Evolutionary conservation across 768 basidiomycete species (phyloP).

Genomic region (Chalciporus piperatus): DNA sequence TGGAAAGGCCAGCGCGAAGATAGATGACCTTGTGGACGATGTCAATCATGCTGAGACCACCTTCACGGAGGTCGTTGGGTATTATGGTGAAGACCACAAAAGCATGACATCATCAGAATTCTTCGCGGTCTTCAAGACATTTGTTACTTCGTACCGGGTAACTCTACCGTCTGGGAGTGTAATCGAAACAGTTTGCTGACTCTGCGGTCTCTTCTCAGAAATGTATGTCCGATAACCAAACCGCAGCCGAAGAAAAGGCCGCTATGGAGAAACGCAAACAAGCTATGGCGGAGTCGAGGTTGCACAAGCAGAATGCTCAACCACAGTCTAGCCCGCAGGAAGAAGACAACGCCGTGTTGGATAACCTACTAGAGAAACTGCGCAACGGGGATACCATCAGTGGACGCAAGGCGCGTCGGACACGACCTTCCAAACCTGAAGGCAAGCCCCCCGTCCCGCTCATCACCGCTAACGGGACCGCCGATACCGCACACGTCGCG

Average conservation of each 20-base stretch:
- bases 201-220: constrained; percentile 49
- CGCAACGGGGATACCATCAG: constrained; percentile 62
- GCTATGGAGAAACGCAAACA: constrained; percentile 69
- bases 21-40: constrained; percentile 85
- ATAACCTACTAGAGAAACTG: constrained; percentile 68
- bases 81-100: constrained; percentile 93
- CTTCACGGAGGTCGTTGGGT: constrained; percentile 81
- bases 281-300: constrained; percentile 60
- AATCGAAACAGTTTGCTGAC: constrained; percentile 2
- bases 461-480: constrained; percentile 25
- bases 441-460: constrained; percentile 22
- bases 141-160: constrained; percentile 89
- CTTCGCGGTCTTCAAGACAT: constrained; percentile 96
- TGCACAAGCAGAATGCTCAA: constrained; percentile 48
- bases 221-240: constrained; percentile 81
- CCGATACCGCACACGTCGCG: constrained; percentile 52
- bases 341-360: constrained; percentile 59
- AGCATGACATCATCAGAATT: constrained; percentile 86
- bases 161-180: constrained; percentile 10
- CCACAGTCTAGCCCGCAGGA: constrained; percentile 46
- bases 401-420: constrained; percentile 52
- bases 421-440: constrained; percentile 39
- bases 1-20: constrained; percentile 65
- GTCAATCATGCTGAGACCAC: constrained; percentile 82
- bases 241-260: constrained; percentile 64